Evolutionary conservation across 1,139 yeast species (phyloP), one percentile per base, ranked within the genome.

Genomic region (Saccharomyces hybrid): DNA sequence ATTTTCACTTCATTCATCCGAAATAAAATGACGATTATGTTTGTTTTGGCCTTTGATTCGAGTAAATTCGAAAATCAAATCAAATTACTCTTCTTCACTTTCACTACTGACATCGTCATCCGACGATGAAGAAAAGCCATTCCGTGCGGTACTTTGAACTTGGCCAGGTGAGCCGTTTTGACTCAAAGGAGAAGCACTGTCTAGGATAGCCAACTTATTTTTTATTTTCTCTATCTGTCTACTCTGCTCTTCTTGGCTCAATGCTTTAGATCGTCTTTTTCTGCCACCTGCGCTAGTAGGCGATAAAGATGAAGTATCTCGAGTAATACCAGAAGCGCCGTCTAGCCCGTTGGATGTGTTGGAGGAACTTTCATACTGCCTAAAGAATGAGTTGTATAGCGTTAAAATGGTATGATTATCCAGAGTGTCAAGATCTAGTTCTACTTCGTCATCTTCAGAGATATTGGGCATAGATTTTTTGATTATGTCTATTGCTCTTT

Each of bases 341-440:
- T 57, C 59, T 7, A 49, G 34, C 34, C 58, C 58, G 41, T 58
- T 58, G 9, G 44, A 38, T 7, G 55, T 50, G 51, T 57, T 57
- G 25, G 60, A 58, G 46, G 61, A 51, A 23, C 67, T 66, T 48
- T 67, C 71, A 46, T 73, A 68, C 54, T 76, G 70, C 51, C 71
- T 66, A 64, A 69, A 69, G 55, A 69, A 69, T 5, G 71, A 61
- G 55, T 88, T 85, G 76, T 91, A 91, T 61, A 93, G 76, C 66
- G 88, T 88, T 68, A 88, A 74, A 51, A 93, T 81, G 1, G 98
- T 91, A 52, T 82, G 76, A 61, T 89, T 93, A 64, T 89, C 96
- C 63, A 93, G 79, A 71, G 86, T 88, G 70, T 93, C 98, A 84
- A 95, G 87, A 71, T 95, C 99, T 59, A 93, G 78, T 75, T 95